A percentile compares a stretch with the other conserved stretches of the same genome.
phyloP scores from a whole-genome alignment of 2,329 filamentous ascomycete species.

The Bipolaris sorokiniana region DNA sequence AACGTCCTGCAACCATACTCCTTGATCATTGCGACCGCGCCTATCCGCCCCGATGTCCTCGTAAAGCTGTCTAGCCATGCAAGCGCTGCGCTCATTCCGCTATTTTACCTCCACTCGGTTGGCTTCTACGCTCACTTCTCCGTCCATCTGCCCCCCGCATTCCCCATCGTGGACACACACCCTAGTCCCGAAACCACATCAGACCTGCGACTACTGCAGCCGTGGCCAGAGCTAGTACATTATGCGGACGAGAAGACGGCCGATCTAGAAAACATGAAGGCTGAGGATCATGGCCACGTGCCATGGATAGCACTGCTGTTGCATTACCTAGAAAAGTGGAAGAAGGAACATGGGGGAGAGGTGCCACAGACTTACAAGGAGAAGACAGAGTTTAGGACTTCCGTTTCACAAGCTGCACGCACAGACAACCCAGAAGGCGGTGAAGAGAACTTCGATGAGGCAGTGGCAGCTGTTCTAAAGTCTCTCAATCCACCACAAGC shows the following conservation, averaged over 20 bases:
- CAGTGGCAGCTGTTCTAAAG: conserved; percentile 83
- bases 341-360: conserved; percentile 68
- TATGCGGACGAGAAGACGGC: conserved; percentile 72
- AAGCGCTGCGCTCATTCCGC: conserved; percentile 67
- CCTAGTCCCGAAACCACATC: conserved; percentile 84
- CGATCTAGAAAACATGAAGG: conserved; percentile 71
- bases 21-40: conserved; percentile 66
- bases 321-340: conserved; percentile 84
- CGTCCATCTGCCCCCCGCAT: conserved; percentile 76
- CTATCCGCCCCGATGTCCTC: conserved; percentile 61
- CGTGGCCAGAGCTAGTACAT: conserved; percentile 80
- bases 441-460: conserved; percentile 97
- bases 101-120: conserved; percentile 83
- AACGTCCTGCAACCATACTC: conserved; percentile 58
- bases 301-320: conserved; percentile 85
- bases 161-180: conserved; percentile 94
- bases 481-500: conserved; percentile 74
- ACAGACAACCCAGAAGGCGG: conserved; percentile 79
- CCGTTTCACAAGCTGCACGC: conserved; percentile 71
- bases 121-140: conserved; percentile 92
- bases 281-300: conserved; percentile 88
- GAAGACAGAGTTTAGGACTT: conserved; percentile 79
- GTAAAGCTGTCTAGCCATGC: conserved; percentile 58
- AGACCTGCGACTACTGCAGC: conserved; percentile 81
- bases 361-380: conserved; percentile 79